phyloP scores from a whole-genome alignment of 176 grass and related monocot species.

The Avena atlantica region DNA sequence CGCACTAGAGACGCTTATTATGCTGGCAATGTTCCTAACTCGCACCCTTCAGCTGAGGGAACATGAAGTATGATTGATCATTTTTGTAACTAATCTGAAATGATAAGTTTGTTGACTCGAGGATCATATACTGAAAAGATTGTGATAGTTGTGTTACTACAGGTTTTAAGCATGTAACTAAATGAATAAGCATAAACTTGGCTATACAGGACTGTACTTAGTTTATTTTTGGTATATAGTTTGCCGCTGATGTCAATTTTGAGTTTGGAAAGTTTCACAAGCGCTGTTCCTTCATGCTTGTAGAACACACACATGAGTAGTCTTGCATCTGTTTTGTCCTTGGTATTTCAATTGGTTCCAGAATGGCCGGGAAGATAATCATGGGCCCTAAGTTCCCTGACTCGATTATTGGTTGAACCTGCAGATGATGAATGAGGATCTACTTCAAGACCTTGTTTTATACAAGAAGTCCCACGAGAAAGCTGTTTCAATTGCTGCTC shows the following conservation, averaged over 20 bases:
- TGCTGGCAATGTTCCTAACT: not conserved
- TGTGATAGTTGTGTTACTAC: slow-evolving; percentile 5
- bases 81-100: not conserved
- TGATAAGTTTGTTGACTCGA: not conserved
- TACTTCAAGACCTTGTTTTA: slow-evolving; percentile 92
- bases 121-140: slow-evolving; percentile 21
- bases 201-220: not conserved
- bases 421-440: slow-evolving; percentile 97
- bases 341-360: slow-evolving; percentile 27
- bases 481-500: slow-evolving; percentile 94
- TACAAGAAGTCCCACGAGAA: slow-evolving; percentile 99
- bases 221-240: slow-evolving; percentile 4
- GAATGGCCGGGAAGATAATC: not conserved
- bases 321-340: slow-evolving; percentile 1
- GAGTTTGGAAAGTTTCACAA: not conserved
- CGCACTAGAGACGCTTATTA: not conserved
- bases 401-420: slow-evolving; percentile 27
- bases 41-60: not conserved
- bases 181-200: not conserved
- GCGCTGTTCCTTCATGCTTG: slow-evolving; percentile 26
- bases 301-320: not conserved
- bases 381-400: slow-evolving; percentile 4
- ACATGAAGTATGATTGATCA: not conserved
- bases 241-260: not conserved
- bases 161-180: slow-evolving; percentile 10